Percentiles rank a stretch among this genome's conserved stretches.
phyloP scores from a whole-genome alignment of 305 asterid genomes.

The Fraxinus angustifolia region DNA sequence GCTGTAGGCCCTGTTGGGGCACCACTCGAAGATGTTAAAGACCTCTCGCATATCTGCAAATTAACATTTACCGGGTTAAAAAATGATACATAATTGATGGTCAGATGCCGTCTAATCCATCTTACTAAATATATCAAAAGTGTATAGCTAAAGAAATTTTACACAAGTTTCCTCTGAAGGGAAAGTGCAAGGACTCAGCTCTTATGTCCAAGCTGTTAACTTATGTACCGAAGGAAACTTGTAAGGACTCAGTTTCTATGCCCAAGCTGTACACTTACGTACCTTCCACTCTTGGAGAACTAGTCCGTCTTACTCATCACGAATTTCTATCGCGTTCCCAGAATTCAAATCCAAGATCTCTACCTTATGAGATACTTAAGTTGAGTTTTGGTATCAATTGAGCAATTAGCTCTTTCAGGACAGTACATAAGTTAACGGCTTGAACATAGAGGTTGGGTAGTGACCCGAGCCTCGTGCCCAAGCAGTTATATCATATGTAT shows the following conservation, averaged over 20 bases:
- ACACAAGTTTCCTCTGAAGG: background rate
- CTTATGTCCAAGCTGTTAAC: background rate
- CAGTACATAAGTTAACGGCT: background rate
- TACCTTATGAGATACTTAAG: background rate
- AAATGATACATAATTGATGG: background rate
- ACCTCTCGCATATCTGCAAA: slow-evolving; percentile 85
- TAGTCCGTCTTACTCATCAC: background rate
- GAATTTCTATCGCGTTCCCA: background rate
- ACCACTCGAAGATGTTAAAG: slow-evolving; percentile 67
- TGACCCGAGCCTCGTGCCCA: background rate
- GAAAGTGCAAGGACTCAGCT: background rate
- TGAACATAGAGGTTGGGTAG: background rate
- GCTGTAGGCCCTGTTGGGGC: slow-evolving; percentile 82
- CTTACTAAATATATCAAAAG: background rate
- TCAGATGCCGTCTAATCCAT: background rate
- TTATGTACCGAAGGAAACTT: background rate
- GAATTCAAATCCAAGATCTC: background rate
- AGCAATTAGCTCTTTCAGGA: background rate
- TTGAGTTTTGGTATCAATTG: background rate
- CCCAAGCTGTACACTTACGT: background rate
- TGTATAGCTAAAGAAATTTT: background rate
- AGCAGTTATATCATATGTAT: background rate
- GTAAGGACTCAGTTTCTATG: background rate
- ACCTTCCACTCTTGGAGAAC: background rate
- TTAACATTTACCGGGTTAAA: background rate